Evolutionary conservation across 2,329 filamentous ascomycete species (phyloP).

Genomic region (Colletotrichum godetiae): DNA sequence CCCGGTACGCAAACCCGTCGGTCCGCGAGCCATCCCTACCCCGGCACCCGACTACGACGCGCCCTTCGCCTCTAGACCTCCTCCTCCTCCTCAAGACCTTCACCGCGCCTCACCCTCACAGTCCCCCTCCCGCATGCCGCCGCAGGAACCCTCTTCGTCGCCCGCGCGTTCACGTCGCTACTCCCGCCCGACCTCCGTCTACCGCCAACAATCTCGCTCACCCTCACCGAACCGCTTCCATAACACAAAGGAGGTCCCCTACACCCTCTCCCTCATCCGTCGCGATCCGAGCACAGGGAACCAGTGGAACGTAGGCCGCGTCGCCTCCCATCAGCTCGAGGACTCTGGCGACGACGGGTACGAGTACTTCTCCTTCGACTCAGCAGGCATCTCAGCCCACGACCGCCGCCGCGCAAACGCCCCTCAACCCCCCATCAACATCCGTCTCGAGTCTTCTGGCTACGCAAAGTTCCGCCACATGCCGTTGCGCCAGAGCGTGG

Average conservation of each 20-base stretch:
- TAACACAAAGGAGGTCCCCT: constrained; percentile 53
- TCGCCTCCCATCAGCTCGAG: constrained; percentile 66
- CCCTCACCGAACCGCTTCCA: constrained; percentile 51
- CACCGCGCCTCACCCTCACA: constrained; percentile 1
- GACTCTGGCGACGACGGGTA: constrained; percentile 46
- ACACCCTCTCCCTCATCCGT: constrained; percentile 75
- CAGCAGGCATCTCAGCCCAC: constrained; percentile 37
- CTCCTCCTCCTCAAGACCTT: background rate
- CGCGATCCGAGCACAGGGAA: constrained; percentile 75
- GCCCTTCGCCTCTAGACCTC: background rate
- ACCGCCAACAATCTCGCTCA: constrained; percentile 39
- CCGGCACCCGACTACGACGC: constrained; percentile 10
- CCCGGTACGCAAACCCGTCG: constrained; percentile 31
- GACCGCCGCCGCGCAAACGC: constrained; percentile 35
- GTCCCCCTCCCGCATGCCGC: constrained; percentile 19
- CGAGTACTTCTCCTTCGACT: constrained; percentile 39
- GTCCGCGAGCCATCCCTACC: constrained; percentile 20
- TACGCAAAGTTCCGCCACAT: constrained; percentile 68
- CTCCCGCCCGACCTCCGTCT: constrained; percentile 18
- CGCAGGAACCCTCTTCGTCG: background rate
- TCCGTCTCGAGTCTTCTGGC: constrained; percentile 65
- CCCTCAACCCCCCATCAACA: constrained; percentile 57
- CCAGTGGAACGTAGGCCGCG: constrained; percentile 81
- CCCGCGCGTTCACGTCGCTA: constrained; percentile 5
- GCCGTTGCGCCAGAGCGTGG: constrained; percentile 52